A percentile compares a stretch with the other conserved stretches of the same genome.
Conservation (phyloP, 768 basidiomycete genomes). For the Naganishia onofrii region DNA sequence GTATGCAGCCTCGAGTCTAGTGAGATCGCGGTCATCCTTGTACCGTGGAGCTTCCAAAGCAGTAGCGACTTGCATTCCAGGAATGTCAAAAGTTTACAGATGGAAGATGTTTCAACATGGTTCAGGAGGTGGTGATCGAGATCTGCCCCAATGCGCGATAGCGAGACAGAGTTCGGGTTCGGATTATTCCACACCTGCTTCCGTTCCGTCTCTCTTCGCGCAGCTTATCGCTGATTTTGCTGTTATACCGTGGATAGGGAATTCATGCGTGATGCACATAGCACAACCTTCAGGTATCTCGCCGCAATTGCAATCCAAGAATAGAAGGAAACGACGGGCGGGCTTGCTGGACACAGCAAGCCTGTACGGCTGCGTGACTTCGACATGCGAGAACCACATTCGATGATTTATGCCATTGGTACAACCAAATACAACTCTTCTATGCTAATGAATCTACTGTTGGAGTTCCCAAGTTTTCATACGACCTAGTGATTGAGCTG, state of each 20-base stretch:
- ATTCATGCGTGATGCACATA: no score
- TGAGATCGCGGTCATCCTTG: constrained; percentile 1
- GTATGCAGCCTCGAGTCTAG: constrained; percentile 38
- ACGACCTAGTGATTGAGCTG: constrained; percentile 1
- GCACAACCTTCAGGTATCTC: no score
- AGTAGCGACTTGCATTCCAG: neutral
- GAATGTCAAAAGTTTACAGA: neutral
- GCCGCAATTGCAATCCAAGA: no score
- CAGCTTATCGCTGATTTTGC: no score
- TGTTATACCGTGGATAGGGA: neutral
- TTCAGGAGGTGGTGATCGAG: neutral
- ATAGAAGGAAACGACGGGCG: no score
- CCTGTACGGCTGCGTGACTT: neutral
- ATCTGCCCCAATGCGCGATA: neutral
- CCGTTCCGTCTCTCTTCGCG: constrained; percentile 3
- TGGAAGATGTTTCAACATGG: constrained; percentile 1
- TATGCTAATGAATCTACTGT: neutral
- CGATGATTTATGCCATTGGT: constrained; percentile 20
- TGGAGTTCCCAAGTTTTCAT: neutral
- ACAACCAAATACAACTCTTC: constrained; percentile 26
- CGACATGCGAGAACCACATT: neutral
- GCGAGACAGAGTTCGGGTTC: constrained; percentile 1
- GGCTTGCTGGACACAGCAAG: no score
- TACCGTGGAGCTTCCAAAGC: neutral
- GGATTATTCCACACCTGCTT: constrained; percentile 1